Percentiles rank a stretch among this genome's conserved stretches.
Evolutionary conservation across 2,329 filamentous ascomycete genomes (phyloP).

Genomic region (Cryphonectria radicalis): DNA sequence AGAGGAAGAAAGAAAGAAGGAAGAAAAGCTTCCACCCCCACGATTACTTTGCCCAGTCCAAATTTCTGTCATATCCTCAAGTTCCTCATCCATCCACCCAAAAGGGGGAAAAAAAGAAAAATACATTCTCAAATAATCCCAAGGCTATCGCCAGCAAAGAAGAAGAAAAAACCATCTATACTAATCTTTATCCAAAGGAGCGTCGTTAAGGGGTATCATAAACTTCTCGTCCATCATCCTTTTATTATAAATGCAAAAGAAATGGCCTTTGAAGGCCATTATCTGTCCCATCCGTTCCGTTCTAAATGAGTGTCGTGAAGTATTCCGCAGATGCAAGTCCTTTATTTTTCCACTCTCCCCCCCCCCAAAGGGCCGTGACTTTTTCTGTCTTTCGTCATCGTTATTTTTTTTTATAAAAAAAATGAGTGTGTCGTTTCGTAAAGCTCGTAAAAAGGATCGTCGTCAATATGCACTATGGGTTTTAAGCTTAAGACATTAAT

Average conservation of each 20-base stretch:
- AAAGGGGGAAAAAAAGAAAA: neutral
- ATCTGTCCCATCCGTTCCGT: neutral
- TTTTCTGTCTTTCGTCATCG: neutral
- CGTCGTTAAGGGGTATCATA: conserved; percentile 16
- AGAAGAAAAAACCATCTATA: neutral
- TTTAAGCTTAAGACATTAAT: conserved; percentile 17
- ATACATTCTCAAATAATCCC: neutral
- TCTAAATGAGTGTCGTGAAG: conserved; percentile 26
- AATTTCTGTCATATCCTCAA: neutral
- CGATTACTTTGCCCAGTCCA: neutral
- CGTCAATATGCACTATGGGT: neutral
- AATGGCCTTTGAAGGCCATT: neutral
- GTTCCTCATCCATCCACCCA: too few species aligned
- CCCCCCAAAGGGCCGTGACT: neutral
- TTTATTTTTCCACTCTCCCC: neutral
- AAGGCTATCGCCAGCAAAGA: neutral
- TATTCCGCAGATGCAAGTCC: neutral
- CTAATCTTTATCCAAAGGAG: neutral
- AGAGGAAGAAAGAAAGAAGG: too few species aligned
- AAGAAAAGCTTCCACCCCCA: neutral
- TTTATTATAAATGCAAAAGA: neutral
- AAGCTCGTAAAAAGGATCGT: conserved; percentile 3
- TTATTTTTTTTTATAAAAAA: neutral
- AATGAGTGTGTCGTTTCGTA: neutral
- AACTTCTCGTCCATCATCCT: neutral